These are phyloP conservation scores for Scheffersomyces parashehatae DNA, from an alignment of 1,139 yeast genomes.

Conservation along the genomic window DNA sequence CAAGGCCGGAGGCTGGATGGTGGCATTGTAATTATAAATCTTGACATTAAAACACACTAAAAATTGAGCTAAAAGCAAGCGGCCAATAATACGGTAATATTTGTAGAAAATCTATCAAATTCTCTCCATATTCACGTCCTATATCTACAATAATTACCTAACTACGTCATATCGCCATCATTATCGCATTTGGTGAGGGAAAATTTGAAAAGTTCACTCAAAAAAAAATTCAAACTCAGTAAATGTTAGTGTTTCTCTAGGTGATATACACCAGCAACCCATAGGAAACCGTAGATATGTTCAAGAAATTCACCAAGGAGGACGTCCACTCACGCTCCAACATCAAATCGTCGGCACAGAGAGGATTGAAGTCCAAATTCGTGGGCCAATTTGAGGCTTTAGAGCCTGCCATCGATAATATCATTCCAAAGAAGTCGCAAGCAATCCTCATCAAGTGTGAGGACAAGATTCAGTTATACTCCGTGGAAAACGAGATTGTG, in stretches of 20 bases:
- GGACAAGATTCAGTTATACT: slow-evolving; percentile 79
- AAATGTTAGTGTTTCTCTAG: too few species aligned
- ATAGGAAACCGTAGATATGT: slow-evolving; percentile 30
- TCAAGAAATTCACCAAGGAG: slow-evolving; percentile 75
- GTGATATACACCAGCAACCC: too few species aligned
- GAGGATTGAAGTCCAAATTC: slow-evolving; percentile 75
- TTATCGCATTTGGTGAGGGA: too few species aligned
- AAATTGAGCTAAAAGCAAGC: too few species aligned
- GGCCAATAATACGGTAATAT: too few species aligned
- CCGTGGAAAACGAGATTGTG: slow-evolving; percentile 71
- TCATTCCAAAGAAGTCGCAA: slow-evolving; percentile 91
- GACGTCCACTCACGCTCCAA: slow-evolving; percentile 90
- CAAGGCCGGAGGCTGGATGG: slow-evolving; percentile 54
- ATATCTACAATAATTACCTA: too few species aligned
- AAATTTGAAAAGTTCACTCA: too few species aligned
- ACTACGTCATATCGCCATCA: too few species aligned
- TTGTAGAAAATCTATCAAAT: too few species aligned
- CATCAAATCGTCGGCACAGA: slow-evolving; percentile 88
- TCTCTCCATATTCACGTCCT: too few species aligned
- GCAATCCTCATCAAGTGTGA: slow-evolving; percentile 82
- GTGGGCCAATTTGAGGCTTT: slow-evolving; percentile 70
- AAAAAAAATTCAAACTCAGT: too few species aligned
- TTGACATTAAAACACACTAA: slow-evolving; percentile 37
- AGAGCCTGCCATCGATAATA: slow-evolving; percentile 74
- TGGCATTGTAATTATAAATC: slow-evolving; percentile 73